Conservation (phyloP, 768 basidiomycete genomes). For the Kwoniella europaea region DNA sequence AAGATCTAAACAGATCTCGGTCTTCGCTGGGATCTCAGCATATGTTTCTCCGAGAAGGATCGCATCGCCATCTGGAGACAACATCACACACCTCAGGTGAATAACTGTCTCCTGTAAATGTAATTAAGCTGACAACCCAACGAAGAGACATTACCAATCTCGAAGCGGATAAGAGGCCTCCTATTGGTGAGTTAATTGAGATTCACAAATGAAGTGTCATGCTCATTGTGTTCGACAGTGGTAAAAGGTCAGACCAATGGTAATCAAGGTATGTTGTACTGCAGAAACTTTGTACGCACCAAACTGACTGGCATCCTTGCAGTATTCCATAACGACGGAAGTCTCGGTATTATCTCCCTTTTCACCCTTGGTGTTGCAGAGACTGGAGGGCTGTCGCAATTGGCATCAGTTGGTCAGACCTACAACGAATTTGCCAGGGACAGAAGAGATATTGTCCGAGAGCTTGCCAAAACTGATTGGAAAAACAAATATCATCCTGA, state of each 20-base stretch:
- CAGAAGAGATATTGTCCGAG: slow-evolving; percentile 33
- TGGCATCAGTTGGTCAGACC: slow-evolving; percentile 34
- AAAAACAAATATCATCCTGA: slow-evolving; percentile 20
- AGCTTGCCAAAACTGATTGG: slow-evolving; percentile 33
- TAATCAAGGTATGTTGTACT: slow-evolving; percentile 28
- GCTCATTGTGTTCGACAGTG: slow-evolving; percentile 6
- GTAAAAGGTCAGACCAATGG: slow-evolving; percentile 40
- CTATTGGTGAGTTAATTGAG: slow-evolving; percentile 25
- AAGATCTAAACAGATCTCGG: slow-evolving; percentile 26
- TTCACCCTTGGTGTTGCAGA: slow-evolving; percentile 37
- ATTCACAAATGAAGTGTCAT: background rate
- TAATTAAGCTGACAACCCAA: background rate
- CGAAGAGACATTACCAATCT: slow-evolving; percentile 37
- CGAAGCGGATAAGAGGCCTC: slow-evolving; percentile 34
- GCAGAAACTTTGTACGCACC: background rate
- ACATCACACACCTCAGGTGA: slow-evolving; percentile 35
- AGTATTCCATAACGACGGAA: slow-evolving; percentile 40
- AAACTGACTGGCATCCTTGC: background rate
- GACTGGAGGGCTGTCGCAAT: slow-evolving; percentile 36
- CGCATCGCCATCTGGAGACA: slow-evolving; percentile 11
- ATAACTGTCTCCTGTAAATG: background rate
- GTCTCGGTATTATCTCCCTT: slow-evolving; percentile 28
- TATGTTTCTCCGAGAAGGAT: slow-evolving; percentile 27
- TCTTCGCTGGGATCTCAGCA: slow-evolving; percentile 38
- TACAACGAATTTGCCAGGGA: slow-evolving; percentile 33